A percentile compares a stretch with the other conserved stretches of the same genome.
Evolutionary conservation across 108 stramenopile genomes (phyloP).

Genomic region (Cyclotella baltica): DNA sequence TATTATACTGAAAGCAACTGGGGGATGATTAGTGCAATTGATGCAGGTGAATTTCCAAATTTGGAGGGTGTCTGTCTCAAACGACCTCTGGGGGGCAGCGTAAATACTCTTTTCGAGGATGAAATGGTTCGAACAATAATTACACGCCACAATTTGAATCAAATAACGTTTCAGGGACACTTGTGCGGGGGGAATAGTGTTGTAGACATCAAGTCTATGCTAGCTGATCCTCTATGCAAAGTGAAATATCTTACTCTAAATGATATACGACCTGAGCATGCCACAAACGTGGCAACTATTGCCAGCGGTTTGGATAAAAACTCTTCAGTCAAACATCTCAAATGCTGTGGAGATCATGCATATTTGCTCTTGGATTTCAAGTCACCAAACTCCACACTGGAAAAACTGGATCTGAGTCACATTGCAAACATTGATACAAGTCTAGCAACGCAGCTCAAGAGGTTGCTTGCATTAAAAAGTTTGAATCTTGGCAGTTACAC

Average conservation of each 20-base stretch:
- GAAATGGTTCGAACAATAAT: background rate
- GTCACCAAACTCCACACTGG: background rate
- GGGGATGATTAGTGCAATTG: too few relatives aligned
- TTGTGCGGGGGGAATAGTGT: background rate
- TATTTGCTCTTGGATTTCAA: background rate
- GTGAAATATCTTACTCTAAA: background rate
- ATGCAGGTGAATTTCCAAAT: background rate
- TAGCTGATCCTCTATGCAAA: background rate
- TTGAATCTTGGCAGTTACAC: background rate
- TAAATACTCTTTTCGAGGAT: background rate
- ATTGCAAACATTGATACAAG: background rate
- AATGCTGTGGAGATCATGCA: too few relatives aligned
- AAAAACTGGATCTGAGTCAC: background rate
- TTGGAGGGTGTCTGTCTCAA: background rate
- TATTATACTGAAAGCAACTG: background rate
- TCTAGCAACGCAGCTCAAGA: background rate
- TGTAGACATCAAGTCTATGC: background rate
- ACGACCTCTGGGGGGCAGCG: too few relatives aligned
- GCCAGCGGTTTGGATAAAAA: background rate
- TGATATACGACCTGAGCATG: background rate
- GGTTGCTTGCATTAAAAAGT: background rate
- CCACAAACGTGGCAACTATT: background rate
- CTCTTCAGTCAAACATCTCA: too few relatives aligned
- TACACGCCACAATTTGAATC: background rate
- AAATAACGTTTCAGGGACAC: background rate